Conservation (phyloP, 805 yeast genomes). For the Starmerella floris region DNA sequence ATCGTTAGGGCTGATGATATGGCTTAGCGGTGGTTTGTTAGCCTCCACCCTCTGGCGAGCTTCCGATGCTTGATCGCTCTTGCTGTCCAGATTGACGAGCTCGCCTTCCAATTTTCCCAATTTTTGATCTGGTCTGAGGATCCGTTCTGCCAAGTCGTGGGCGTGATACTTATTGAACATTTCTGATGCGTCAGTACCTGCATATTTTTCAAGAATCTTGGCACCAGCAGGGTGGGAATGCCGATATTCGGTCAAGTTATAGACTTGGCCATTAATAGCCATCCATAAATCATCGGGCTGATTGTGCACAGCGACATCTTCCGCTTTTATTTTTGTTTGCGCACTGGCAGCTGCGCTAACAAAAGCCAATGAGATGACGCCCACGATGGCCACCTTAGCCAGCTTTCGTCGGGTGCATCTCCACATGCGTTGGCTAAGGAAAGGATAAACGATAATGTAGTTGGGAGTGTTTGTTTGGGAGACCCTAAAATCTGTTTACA, state of each 20-base stretch:
- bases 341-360: background rate
- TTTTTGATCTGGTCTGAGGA: slow-evolving; percentile 44
- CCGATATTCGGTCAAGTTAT: slow-evolving; percentile 55
- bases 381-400: background rate
- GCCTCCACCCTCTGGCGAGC: slow-evolving; percentile 13
- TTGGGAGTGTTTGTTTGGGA: no score
- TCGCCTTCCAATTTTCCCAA: slow-evolving; percentile 33
- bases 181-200: slow-evolving; percentile 67
- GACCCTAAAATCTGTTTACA: no score
- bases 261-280: slow-evolving; percentile 62
- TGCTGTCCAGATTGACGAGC: slow-evolving; percentile 26
- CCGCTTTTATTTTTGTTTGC: background rate
- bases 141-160: slow-evolving; percentile 60
- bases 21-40: slow-evolving; percentile 56
- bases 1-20: slow-evolving; percentile 65
- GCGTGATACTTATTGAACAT: slow-evolving; percentile 86
- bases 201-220: slow-evolving; percentile 39
- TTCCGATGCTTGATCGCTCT: slow-evolving; percentile 2
- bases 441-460: no score
- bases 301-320: slow-evolving; percentile 40
- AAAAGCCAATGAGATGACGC: background rate
- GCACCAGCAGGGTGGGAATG: slow-evolving; percentile 52
- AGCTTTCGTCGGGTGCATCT: background rate
- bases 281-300: slow-evolving; percentile 65
- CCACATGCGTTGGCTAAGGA: no score